These are phyloP conservation scores for Solanum neorickii DNA, from an alignment of 257 asterid genomes.

Conservation along the genomic window DNA sequence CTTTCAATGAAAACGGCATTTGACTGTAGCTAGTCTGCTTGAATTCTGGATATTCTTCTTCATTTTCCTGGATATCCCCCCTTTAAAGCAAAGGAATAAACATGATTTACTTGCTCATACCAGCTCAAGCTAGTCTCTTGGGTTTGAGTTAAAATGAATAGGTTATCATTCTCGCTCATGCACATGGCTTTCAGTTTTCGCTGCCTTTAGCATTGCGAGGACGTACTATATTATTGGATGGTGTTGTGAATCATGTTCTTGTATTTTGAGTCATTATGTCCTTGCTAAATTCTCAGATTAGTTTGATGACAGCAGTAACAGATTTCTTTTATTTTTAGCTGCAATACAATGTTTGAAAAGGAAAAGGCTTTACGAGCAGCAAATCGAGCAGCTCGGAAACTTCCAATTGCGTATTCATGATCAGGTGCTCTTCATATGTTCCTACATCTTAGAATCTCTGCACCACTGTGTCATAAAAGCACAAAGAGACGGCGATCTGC, in stretches of 20 bases:
- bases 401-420: conserved; percentile 83
- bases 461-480: not conserved
- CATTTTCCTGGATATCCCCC: not conserved
- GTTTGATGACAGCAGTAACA: not conserved
- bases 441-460: not conserved
- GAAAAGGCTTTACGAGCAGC: conserved; percentile 77
- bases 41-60: not conserved
- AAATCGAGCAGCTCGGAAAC: conserved; percentile 72
- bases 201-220: not conserved
- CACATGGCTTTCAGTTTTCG: not conserved
- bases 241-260: not conserved
- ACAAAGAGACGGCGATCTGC: not conserved
- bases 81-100: not conserved
- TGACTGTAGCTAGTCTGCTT: not conserved
- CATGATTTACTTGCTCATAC: not conserved
- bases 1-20: not conserved
- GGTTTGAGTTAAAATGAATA: not conserved
- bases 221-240: not conserved
- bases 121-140: not conserved
- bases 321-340: conserved; percentile 22
- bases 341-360: conserved; percentile 83
- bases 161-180: not conserved
- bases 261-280: not conserved
- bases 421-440: conserved; percentile 36
- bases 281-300: not conserved